Base-by-base conservation (phyloP, 2,329 filamentous ascomycete genomes). In the Botrytis tulipae region DNA sequence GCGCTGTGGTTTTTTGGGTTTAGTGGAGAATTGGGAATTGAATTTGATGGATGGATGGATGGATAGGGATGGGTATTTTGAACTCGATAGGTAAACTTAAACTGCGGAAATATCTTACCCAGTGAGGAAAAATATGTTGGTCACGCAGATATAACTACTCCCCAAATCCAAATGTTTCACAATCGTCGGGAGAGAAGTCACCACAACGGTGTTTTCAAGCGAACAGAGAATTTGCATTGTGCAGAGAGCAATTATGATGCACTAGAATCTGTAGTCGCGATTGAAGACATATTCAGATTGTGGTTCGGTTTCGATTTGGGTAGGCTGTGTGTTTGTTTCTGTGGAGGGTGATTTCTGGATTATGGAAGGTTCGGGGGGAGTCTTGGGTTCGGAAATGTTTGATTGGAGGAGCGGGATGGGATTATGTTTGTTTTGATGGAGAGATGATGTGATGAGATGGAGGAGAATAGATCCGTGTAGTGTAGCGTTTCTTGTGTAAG, bases 61-160 rank as follows among this genome's bases (percentile, higher is more conserved):
- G 44, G 42, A 42, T 42, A 1, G 42, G 5, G 42, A 44, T 18
- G 16, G 7, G 7, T 20, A 20, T 18, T 14, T 7, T 6, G 5
- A 65, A 16, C 35, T 40, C 14, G 40, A 65, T 25, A 22, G 5
- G 0, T 40, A 25, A 51, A 29, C 5, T 44, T 2, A 5, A 46
- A 16, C 20, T 44, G 16, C 14, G 46, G 10, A 48, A 48, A 46
- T 22, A 51, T 51, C 62, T 66, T 32, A 66, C 25, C 40, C 42
- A 35, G 67, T 61, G 12, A 75, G n/a, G 48, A 72, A 54, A 54
- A 66, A 75, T 44, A 61, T 51, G 42, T 75, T 73, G 14, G 70
- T 62, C 10, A 70, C 62, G 73, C 74, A 75, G 65, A 75, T 70
- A 46, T 72, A 72, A 35, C 51, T 35, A 14, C 42, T 59, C 4